A percentile compares a stretch with the other conserved stretches of the same genome.
Conservation (phyloP, 345 rosid species). For the Viola odorata region DNA sequence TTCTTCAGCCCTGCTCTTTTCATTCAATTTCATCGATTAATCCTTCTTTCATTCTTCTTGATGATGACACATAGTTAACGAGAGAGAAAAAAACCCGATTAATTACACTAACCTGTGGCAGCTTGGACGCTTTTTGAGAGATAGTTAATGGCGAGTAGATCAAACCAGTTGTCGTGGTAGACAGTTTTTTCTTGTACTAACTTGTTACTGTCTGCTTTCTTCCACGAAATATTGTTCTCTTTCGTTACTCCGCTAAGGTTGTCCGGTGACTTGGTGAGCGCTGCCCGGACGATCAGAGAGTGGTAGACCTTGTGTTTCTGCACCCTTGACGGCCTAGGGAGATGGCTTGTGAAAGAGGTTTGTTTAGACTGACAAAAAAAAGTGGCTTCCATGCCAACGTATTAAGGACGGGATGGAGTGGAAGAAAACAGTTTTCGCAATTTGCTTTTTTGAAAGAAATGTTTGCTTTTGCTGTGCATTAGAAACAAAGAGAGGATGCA, state of each 20-base stretch:
- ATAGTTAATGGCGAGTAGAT: constrained; percentile 45
- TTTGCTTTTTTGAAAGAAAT: not conserved
- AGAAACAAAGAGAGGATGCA: not conserved
- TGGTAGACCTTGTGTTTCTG: not conserved
- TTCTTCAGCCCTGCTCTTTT: constrained; percentile 36
- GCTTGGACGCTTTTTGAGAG: constrained; percentile 51
- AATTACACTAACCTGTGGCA: constrained; percentile 38
- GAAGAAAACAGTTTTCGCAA: not conserved
- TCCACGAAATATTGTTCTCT: constrained; percentile 11
- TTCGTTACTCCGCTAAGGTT: constrained; percentile 9
- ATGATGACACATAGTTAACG: not conserved
- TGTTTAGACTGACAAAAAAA: constrained; percentile 12
- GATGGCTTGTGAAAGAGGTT: not conserved
- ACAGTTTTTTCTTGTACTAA: constrained; percentile 14
- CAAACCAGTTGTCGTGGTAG: constrained; percentile 50
- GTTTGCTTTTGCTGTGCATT: not conserved
- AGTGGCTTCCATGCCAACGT: constrained; percentile 28
- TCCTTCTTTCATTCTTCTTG: not conserved
- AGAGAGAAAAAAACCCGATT: not conserved
- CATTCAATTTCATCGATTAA: not conserved
- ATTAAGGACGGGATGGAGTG: not conserved
- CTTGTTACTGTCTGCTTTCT: constrained; percentile 1
- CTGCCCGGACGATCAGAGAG: constrained; percentile 23
- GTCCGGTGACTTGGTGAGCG: constrained; percentile 27
- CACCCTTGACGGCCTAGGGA: not conserved